Evolutionary conservation across 805 yeast species (phyloP), one percentile per base, ranked within the genome.

Genomic region (Metschnikowia santaceciliae): DNA sequence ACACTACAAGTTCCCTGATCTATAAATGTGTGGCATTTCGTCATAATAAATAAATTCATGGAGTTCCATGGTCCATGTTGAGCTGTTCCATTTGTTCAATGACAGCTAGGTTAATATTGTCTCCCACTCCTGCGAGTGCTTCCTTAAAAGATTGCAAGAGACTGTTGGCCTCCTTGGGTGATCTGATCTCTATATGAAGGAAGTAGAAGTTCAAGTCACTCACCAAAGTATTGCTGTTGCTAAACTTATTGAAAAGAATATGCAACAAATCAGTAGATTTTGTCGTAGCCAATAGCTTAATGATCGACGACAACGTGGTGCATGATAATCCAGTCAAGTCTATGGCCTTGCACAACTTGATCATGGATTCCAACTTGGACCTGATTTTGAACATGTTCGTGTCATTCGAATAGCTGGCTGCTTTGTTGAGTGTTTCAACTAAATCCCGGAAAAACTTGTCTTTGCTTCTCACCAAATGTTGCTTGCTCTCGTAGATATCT

Each of bases 161-260:
- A 13, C 49, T 48, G 6, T 43, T 23, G 23, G 63, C 61, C 20
- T 69, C 71, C 8, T 48, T 49, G 1, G 45, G 14, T 11, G 57
- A 55, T 35, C 36, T 36, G 23, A 70, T 38, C 20, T 54, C 48
- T 6, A 66, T 60, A 47, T 67, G 67, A 54, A 72, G 52, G 46
- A 68, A 67, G 47, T 67, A 70, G 43, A 69, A 68, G 52, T 67
- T 69, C 26, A 71, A 33, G 6, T 63, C 46, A 14, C 58, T 53
- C 10, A 64, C 42, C 17, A 61, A 48, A 4, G 50, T 39, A 19
- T 53, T 49, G 32, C 48, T 51, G 22, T 59, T 50, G 36, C 64
- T 43, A 20, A 70, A 56, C 53, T 70, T 69, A 41, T 54, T 58
- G 45, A 68, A 50, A 17, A 73, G 51, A 23, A 69, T 49, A 43